phyloP scores from a whole-genome alignment of 1,284 basidiomycete genomes.

The Megacollybia platyphylla region DNA sequence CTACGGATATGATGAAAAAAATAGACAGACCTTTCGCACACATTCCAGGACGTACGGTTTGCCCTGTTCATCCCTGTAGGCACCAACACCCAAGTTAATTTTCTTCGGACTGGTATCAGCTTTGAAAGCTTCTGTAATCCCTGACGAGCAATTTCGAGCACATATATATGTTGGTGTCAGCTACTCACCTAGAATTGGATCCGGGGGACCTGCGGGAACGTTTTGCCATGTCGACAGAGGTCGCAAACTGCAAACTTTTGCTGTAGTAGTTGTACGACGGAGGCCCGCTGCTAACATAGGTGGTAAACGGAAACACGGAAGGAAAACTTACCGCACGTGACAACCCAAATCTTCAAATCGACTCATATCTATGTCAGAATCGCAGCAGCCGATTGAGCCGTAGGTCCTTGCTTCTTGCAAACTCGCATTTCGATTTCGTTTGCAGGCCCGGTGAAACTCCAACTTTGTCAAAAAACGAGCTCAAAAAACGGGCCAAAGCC shows the following conservation, averaged over 20 bases:
- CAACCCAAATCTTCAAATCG: too few relatives aligned
- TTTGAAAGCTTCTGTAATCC: conserved; percentile 92
- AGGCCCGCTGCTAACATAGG: conserved; percentile 30
- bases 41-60: conserved; percentile 92
- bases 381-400: background rate
- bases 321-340: conserved; percentile 4
- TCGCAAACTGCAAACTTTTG: conserved; percentile 23
- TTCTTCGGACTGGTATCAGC: conserved; percentile 84
- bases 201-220: conserved; percentile 83
- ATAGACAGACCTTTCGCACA: conserved; percentile 64
- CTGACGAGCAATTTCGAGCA: conserved; percentile 17
- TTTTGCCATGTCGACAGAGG: conserved; percentile 69
- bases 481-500: conserved; percentile 89
- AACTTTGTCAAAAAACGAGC: conserved; percentile 76
- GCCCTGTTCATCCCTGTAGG: conserved; percentile 88
- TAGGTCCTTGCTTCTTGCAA: background rate
- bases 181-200: conserved; percentile 78
- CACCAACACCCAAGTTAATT: conserved; percentile 95
- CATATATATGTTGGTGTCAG: conserved; percentile 1
- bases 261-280: conserved; percentile 26
- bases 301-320: conserved; percentile 7
- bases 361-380: background rate
- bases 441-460: conserved; percentile 13
- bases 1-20: conserved; percentile 1
- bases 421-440: background rate